These are phyloP conservation scores for Pestalotiopsis sp. DNA, from an alignment of 2,329 filamentous ascomycete species.

Conservation along the genomic window DNA sequence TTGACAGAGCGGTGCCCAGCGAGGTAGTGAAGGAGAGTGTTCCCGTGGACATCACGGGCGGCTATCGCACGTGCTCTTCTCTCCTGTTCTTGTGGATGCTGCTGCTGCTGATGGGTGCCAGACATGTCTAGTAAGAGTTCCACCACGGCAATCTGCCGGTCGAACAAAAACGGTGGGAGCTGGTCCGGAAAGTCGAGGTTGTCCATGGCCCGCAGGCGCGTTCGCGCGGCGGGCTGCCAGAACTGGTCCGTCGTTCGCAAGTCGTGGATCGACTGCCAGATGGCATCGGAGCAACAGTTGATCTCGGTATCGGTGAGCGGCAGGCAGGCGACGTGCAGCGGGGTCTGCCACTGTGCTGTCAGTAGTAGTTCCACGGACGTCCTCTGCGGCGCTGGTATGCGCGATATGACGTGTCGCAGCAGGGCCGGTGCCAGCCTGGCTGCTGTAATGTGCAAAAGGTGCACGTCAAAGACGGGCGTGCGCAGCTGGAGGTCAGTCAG, in stretches of 20 bases:
- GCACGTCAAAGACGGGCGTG: not conserved
- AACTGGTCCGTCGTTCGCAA: not conserved
- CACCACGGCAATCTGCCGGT: not conserved
- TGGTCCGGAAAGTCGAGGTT: not conserved
- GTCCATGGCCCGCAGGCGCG: not conserved
- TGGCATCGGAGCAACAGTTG: not conserved
- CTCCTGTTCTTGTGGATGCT: not conserved
- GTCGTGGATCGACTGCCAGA: not conserved
- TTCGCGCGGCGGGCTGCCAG: not conserved
- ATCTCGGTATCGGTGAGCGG: not conserved
- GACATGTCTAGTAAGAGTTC: not conserved
- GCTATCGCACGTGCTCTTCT: not conserved
- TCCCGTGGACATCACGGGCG: not conserved
- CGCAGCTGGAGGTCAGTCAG: not conserved
- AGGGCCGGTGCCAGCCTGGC: not conserved
- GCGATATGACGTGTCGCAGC: not conserved
- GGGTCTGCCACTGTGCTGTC: not conserved
- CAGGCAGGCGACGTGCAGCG: not conserved
- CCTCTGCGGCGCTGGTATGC: not conserved
- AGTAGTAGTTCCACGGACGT: not conserved
- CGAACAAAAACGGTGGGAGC: too few relatives aligned
- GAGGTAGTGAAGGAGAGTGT: not conserved
- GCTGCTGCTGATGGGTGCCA: not conserved
- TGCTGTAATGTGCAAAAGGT: not conserved
- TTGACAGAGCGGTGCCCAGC: not conserved